These are phyloP conservation scores for Suillus sp. DNA, from an alignment of 768 basidiomycete genomes.

Conservation along the genomic window DNA sequence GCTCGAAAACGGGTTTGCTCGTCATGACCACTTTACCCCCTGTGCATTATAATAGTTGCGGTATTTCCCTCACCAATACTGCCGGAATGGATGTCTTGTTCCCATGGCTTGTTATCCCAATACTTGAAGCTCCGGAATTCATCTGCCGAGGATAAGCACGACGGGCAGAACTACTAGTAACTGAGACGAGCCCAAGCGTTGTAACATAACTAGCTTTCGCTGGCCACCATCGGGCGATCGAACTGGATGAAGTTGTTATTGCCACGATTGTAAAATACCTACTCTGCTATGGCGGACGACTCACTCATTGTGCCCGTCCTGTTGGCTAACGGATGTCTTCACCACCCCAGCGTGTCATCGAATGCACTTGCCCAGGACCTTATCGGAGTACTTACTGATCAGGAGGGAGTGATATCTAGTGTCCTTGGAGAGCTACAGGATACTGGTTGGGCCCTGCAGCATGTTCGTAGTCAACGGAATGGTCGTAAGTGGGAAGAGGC, in stretches of 20 bases:
- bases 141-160: background rate
- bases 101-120: background rate
- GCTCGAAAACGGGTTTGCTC: background rate
- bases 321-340: slow-evolving; percentile 57
- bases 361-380: slow-evolving; percentile 63
- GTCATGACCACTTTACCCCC: background rate
- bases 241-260: background rate
- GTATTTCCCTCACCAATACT: background rate
- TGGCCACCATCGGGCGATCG: background rate
- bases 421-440: slow-evolving; percentile 59
- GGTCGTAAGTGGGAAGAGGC: slow-evolving; percentile 73
- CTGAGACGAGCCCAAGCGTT: background rate
- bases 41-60: background rate
- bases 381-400: slow-evolving; percentile 48
- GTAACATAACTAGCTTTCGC: background rate
- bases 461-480: slow-evolving; percentile 54
- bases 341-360: slow-evolving; percentile 59
- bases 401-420: slow-evolving; percentile 53
- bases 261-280: background rate
- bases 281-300: slow-evolving; percentile 43
- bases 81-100: background rate
- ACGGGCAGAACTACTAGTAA: background rate
- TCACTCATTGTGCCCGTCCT: slow-evolving; percentile 59
- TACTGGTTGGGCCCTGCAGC: slow-evolving; percentile 70
- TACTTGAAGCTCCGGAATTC: slow-evolving; percentile 1